Conservation (phyloP, 306 rosid species). For the Cicer arietinum region DNA sequence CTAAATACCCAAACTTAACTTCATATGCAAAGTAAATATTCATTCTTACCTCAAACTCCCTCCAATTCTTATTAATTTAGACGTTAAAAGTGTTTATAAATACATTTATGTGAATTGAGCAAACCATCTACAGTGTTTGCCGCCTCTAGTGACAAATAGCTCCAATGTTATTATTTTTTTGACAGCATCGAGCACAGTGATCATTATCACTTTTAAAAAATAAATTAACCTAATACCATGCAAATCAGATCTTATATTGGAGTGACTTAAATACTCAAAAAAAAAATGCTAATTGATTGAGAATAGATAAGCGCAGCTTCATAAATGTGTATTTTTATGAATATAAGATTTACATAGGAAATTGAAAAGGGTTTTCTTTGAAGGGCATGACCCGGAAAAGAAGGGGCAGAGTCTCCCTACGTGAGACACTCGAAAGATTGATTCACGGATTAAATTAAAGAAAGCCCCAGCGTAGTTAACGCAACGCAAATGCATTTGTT, state of each 20-base stretch:
- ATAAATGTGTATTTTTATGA: neutral
- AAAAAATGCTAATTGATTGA: neutral
- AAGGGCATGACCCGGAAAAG: slow-evolving; percentile 30
- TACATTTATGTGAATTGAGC: too few relatives aligned
- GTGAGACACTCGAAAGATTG: neutral
- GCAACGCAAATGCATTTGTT: neutral
- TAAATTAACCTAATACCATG: neutral
- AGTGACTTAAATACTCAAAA: neutral
- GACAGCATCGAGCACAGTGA: too few relatives aligned
- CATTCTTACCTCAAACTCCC: too few relatives aligned
- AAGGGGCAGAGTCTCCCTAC: slow-evolving; percentile 34
- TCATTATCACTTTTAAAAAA: too few relatives aligned
- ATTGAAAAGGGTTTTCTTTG: slow-evolving; percentile 16
- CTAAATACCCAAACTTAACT: too few relatives aligned
- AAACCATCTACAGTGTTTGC: too few relatives aligned
- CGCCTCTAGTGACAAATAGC: too few relatives aligned
- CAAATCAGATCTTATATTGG: neutral
- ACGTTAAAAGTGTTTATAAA: too few relatives aligned
- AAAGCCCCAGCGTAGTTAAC: neutral
- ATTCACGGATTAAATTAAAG: slow-evolving; percentile 32
- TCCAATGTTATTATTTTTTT: too few relatives aligned
- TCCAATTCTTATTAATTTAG: too few relatives aligned
- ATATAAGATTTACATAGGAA: slow-evolving; percentile 40
- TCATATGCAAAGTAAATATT: too few relatives aligned
- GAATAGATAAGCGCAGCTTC: neutral